Base-by-base conservation (phyloP, 345 rosid genomes). In the Carallia brachiata region DNA sequence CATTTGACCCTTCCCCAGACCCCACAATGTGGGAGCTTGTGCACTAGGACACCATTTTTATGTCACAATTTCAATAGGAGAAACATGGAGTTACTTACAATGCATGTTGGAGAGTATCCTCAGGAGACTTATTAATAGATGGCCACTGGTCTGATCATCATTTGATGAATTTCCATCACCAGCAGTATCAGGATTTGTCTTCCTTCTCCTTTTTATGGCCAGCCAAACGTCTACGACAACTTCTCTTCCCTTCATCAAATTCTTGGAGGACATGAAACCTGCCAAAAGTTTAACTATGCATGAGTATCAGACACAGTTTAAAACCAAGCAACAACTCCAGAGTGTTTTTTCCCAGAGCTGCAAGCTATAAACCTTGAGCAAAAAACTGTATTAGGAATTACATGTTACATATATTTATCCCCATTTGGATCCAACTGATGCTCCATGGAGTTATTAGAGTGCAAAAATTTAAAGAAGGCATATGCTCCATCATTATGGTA, bases 241-340 rank as follows among this genome's bases (percentile, higher is more conserved):
- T 96, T 85, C 99, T 86, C 87, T 96, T 96, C 9, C 99, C 99
- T 78, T 96, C 99, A 78, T 96, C 98, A 76, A 96, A 96, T 80
- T 96, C 99, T 82, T 89, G 87, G 81, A 96, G 98, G 73, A 83
- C 86, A 80, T 96, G 99, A 79, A 96, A 96, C 88, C 99, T 96
- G 78, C 62, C 62, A 78, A 65, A 61, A 69, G 53, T 75, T 66
- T 16, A 65, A 58, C 54, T 58, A 44, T 10, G 50, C 50, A 44
- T 44, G 17, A 44, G 50, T 13, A 44, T 44, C 50, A 12, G 17
- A 4, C 50, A 44, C 50, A 44, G 17, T 44, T 17, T 50, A 34
- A 31, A 7, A 10, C 16, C 55, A 15, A 40, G 48, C 34, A 19
- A 6, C 7, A 44, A 44, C 50, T 39, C 17, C 19, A 56, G 23